phyloP scores from a whole-genome alignment of 768 basidiomycete species.

The Hygrophorus russula region DNA sequence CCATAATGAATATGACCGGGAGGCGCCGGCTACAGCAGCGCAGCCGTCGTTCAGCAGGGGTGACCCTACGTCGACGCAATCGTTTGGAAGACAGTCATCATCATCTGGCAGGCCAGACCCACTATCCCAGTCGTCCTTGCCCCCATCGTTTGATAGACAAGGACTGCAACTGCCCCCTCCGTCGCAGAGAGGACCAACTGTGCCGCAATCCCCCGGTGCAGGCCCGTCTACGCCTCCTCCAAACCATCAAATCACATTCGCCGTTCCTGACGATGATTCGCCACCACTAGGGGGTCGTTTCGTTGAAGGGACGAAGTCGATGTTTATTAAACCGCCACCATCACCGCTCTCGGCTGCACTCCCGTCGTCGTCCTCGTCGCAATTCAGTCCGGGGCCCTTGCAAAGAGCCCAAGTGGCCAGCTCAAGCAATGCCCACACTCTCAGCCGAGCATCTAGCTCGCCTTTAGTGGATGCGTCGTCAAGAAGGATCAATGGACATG shows the following conservation, averaged over 20 bases:
- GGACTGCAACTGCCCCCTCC: constrained; percentile 11
- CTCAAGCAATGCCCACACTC: constrained; percentile 2
- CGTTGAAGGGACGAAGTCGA: constrained; percentile 69
- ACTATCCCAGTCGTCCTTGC: constrained; percentile 4
- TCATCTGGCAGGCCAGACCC: constrained; percentile 6
- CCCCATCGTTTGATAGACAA: neutral
- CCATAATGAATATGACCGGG: neutral
- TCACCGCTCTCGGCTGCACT: constrained; percentile 25
- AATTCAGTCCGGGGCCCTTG: constrained; percentile 12
- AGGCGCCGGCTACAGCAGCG: neutral
- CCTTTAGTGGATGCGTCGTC: constrained; percentile 7
- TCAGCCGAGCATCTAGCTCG: constrained; percentile 10
- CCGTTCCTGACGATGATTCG: constrained; percentile 21
- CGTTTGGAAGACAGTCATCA: constrained; percentile 1
- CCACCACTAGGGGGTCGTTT: constrained; percentile 56
- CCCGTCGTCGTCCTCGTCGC: constrained; percentile 23
- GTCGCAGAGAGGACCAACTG: constrained; percentile 16
- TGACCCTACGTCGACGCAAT: constrained; percentile 4
- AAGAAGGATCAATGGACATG: constrained; percentile 15
- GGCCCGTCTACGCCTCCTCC: constrained; percentile 40
- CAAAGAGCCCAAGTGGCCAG: neutral
- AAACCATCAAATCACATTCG: constrained; percentile 16
- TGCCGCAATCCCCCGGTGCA: constrained; percentile 39
- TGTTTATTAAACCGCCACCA: constrained; percentile 53
- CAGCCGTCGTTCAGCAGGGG: neutral